Evolutionary conservation across 345 rosid species (phyloP).

Genomic region (Populus tremula): DNA sequence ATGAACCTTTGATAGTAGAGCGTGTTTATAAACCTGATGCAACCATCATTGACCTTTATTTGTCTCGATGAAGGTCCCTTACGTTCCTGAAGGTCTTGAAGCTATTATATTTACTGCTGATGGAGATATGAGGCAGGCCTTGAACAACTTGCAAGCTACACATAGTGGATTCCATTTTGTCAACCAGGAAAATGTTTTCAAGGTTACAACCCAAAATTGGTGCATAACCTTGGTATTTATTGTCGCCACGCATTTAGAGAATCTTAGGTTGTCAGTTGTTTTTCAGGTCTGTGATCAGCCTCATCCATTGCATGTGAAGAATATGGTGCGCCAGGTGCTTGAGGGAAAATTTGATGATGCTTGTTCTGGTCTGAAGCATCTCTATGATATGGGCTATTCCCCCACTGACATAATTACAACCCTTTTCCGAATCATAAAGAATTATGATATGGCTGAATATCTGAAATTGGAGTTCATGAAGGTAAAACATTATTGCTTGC

Average conservation of each 20-base stretch:
- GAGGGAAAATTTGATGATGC: conserved; percentile 89
- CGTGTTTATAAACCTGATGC: background rate
- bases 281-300: conserved; percentile 95
- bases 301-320: conserved; percentile 92
- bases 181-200: conserved; percentile 94
- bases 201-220: conserved; percentile 43
- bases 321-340: conserved; percentile 73
- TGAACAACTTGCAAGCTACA: conserved; percentile 96
- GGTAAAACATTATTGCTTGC: conserved; percentile 31
- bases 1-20: background rate
- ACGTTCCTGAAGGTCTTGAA: conserved; percentile 95
- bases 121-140: conserved; percentile 99
- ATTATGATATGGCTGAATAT: conserved; percentile 88
- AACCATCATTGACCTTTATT: conserved; percentile 10
- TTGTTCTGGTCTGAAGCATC: conserved; percentile 83
- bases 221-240: background rate
- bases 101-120: conserved; percentile 97
- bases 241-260: background rate
- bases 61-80: conserved; percentile 65
- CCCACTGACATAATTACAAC: conserved; percentile 97
- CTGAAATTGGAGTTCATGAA: conserved; percentile 95
- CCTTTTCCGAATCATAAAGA: conserved; percentile 84
- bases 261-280: background rate
- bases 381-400: conserved; percentile 86
- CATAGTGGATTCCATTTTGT: conserved; percentile 87